Percentiles rank a stretch among this genome's conserved stretches.
phyloP scores from a whole-genome alignment of 306 rosid genomes.

The Cicer yamashitae region DNA sequence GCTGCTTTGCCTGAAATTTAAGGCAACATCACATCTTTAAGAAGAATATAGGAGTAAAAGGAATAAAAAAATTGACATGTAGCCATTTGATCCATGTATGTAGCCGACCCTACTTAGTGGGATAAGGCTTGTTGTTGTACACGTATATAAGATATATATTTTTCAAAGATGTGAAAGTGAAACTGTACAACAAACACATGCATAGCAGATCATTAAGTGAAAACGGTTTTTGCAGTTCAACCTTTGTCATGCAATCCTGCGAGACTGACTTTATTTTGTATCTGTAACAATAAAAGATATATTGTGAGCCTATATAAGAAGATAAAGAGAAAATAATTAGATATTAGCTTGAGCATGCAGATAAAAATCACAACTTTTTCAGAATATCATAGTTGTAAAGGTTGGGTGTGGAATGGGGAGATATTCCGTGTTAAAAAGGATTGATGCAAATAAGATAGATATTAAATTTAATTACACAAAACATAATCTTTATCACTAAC shows the following conservation, averaged over 20 bases:
- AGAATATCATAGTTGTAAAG: constrained; percentile 21
- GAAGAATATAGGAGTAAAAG: constrained; percentile 23
- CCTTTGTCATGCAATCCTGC: constrained; percentile 98
- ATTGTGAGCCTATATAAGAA: constrained; percentile 41
- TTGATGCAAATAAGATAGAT: constrained; percentile 15
- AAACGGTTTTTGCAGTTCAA: constrained; percentile 48
- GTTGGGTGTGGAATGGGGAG: constrained; percentile 16
- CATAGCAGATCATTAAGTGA: constrained; percentile 30
- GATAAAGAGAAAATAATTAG: constrained; percentile 36
- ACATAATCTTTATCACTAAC: constrained; percentile 6
- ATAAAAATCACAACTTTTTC: constrained; percentile 23
- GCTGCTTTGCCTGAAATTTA: constrained; percentile 89
- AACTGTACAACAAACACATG: constrained; percentile 34
- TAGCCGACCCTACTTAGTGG: too few species aligned
- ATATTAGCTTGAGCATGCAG: constrained; percentile 4
- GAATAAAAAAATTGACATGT: not conserved
- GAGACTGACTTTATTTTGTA: constrained; percentile 65
- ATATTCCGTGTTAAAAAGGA: constrained; percentile 7
- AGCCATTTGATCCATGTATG: too few species aligned
- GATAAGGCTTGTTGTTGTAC: too few species aligned
- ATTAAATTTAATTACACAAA: constrained; percentile 5
- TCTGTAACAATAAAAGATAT: constrained; percentile 56
- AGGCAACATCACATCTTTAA: constrained; percentile 29
- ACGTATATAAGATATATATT: constrained; percentile 13
- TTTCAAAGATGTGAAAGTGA: constrained; percentile 37